Percentiles rank a stretch among this genome's conserved stretches.
Conservation (phyloP, 2,329 filamentous ascomycete species). For the Colletotrichum shisoi region DNA sequence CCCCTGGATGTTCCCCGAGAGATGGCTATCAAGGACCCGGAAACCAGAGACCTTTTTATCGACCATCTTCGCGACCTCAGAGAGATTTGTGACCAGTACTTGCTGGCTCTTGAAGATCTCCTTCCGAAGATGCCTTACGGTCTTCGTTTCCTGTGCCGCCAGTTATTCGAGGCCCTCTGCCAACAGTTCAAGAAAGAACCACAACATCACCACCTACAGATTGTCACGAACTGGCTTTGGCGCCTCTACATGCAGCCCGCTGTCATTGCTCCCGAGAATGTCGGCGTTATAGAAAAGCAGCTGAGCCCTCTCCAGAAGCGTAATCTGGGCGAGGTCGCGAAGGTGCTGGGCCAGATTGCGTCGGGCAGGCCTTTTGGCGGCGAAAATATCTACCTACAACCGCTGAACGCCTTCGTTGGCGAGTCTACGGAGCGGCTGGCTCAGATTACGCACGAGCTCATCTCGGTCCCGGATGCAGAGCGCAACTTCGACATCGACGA, state of each 20-base stretch:
- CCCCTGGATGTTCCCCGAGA: constrained; percentile 87
- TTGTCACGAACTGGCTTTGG: constrained; percentile 93
- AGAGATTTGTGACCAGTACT: constrained; percentile 92
- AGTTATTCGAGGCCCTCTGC: constrained; percentile 81
- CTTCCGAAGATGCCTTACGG: constrained; percentile 92
- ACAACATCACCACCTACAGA: constrained; percentile 77
- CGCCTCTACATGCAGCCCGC: constrained; percentile 92
- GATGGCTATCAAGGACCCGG: constrained; percentile 92
- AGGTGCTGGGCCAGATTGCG: constrained; percentile 88
- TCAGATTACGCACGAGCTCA: constrained; percentile 77
- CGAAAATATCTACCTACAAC: constrained; percentile 94
- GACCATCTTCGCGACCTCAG: constrained; percentile 91
- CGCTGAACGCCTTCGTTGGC: constrained; percentile 87
- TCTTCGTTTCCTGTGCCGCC: constrained; percentile 83
- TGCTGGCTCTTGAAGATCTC: constrained; percentile 80
- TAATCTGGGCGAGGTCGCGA: constrained; percentile 88
- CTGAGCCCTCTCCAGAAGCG: constrained; percentile 91
- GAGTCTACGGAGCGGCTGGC: constrained; percentile 83
- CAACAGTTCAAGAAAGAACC: constrained; percentile 82
- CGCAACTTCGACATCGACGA: constrained; percentile 97
- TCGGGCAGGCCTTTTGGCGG: constrained; percentile 90
- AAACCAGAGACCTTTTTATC: constrained; percentile 92
- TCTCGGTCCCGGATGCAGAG: constrained; percentile 86
- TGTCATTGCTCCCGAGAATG: constrained; percentile 86
- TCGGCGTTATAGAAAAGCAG: constrained; percentile 88